Conservation (phyloP, 805 yeast genomes). For the Wickerhamomyces xylosicus region DNA sequence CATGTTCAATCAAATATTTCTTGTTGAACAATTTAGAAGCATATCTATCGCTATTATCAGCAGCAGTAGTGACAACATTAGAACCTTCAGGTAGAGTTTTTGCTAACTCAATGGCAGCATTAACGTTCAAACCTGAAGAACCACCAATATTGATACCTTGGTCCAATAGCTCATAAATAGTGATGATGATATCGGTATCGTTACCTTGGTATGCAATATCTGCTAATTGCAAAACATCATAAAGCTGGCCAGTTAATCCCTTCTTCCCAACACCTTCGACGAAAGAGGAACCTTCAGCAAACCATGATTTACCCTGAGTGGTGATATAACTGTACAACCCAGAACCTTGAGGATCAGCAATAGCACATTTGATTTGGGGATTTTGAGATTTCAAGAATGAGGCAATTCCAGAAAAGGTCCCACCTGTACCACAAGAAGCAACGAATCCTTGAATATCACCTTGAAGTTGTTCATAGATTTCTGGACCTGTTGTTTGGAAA, state of each 20-base stretch:
- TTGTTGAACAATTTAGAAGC: conserved; percentile 15
- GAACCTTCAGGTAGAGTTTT: conserved; percentile 16
- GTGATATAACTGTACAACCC: conserved; percentile 35
- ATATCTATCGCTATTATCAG: conserved; percentile 15
- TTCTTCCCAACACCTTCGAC: conserved; percentile 19
- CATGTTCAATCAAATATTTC: conserved; percentile 11
- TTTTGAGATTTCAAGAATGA: conserved; percentile 42
- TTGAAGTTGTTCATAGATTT: conserved; percentile 51
- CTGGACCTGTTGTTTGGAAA: conserved; percentile 67
- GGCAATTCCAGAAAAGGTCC: conserved; percentile 71
- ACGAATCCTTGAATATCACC: conserved; percentile 51
- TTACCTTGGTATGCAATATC: conserved; percentile 11
- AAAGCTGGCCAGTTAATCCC: conserved; percentile 14
- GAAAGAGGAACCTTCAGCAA: conserved; percentile 15
- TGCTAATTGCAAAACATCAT: conserved; percentile 9
- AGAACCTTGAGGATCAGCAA: conserved; percentile 80
- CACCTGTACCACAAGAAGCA: conserved; percentile 78
- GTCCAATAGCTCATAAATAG: conserved; percentile 11
- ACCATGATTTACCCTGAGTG: conserved; percentile 13
- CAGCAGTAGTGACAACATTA: conserved; percentile 16
- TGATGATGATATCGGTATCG: conserved; percentile 11
- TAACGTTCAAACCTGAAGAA: conserved; percentile 14
- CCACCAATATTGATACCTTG: conserved; percentile 16
- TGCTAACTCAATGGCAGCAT: conserved; percentile 15
- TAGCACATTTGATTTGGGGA: conserved; percentile 31